Conservation (phyloP, 2,329 filamentous ascomycete genomes). For the Ophiocordyceps camponoti-rufipedis region DNA sequence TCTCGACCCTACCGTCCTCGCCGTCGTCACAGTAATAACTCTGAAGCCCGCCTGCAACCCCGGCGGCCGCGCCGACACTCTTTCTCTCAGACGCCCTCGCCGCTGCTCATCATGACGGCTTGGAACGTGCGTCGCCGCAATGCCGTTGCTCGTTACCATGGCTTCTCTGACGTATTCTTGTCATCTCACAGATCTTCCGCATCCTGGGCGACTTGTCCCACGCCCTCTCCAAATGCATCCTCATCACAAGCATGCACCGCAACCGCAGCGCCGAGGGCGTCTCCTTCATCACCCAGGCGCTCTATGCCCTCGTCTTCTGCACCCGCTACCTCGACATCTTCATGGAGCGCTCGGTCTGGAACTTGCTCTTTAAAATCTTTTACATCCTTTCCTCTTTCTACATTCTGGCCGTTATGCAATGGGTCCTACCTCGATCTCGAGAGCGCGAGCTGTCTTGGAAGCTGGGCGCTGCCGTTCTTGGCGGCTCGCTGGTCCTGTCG, state of each 20-base stretch:
- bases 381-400: slow-evolving; percentile 75
- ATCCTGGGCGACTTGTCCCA: slow-evolving; percentile 73
- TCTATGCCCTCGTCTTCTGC: slow-evolving; percentile 75
- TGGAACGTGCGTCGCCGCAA: slow-evolving; percentile 17
- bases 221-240: slow-evolving; percentile 69
- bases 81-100: background rate
- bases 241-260: slow-evolving; percentile 77
- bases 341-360: slow-evolving; percentile 38
- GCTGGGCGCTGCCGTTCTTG: slow-evolving; percentile 52
- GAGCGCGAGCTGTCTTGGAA: slow-evolving; percentile 92
- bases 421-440: slow-evolving; percentile 67
- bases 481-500: slow-evolving; percentile 45
- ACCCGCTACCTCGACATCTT: slow-evolving; percentile 80
- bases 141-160: background rate
- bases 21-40: background rate
- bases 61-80: background rate
- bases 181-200: slow-evolving; percentile 40
- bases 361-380: slow-evolving; percentile 72
- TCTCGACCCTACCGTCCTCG: background rate
- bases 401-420: slow-evolving; percentile 75
- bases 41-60: background rate
- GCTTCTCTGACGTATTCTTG: background rate
- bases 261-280: slow-evolving; percentile 83
- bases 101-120: slow-evolving; percentile 16
- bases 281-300: slow-evolving; percentile 75